Evolutionary conservation across 768 basidiomycete genomes (phyloP).

Genomic region (Mycena epipterygia): DNA sequence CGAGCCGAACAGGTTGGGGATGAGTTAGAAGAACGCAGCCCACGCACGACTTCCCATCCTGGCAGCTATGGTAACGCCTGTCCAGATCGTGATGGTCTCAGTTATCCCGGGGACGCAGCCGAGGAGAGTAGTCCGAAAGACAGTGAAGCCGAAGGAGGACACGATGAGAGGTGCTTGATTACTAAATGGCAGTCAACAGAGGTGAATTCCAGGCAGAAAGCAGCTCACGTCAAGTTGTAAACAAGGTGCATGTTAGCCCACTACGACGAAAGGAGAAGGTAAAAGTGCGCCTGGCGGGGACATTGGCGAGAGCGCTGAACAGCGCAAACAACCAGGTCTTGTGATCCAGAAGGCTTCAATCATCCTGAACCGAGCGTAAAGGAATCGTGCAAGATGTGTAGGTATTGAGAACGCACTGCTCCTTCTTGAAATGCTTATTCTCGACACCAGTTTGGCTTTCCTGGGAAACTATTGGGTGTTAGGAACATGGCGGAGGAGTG

Average conservation of each 20-base stretch:
- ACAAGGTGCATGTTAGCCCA: not conserved
- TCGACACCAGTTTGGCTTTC: constrained; percentile 87
- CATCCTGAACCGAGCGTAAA: constrained; percentile 52
- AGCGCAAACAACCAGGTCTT: constrained; percentile 74
- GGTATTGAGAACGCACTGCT: constrained; percentile 67
- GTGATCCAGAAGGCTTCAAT: constrained; percentile 66
- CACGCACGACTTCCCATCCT: constrained; percentile 16
- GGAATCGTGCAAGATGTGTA: too few species aligned
- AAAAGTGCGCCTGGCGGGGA: constrained; percentile 53
- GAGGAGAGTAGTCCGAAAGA: constrained; percentile 67
- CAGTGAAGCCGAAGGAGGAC: constrained; percentile 65
- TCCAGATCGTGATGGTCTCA: constrained; percentile 68
- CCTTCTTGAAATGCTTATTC: constrained; percentile 85
- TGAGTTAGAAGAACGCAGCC: constrained; percentile 17
- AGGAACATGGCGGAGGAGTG: not conserved
- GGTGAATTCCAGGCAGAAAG: not conserved
- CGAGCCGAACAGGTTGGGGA: constrained; percentile 62
- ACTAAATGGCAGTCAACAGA: constrained; percentile 45
- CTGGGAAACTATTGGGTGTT: constrained; percentile 48
- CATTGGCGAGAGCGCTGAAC: constrained; percentile 61
- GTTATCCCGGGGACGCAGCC: constrained; percentile 64
- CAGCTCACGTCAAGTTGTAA: constrained; percentile 7
- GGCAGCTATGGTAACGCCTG: constrained; percentile 59
- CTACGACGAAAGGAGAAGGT: not conserved
- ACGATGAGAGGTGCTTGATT: constrained; percentile 66